Percentiles rank a stretch among this genome's conserved stretches.
phyloP scores from a whole-genome alignment of 2,329 filamentous ascomycete genomes.

The Aureobasidium lini region DNA sequence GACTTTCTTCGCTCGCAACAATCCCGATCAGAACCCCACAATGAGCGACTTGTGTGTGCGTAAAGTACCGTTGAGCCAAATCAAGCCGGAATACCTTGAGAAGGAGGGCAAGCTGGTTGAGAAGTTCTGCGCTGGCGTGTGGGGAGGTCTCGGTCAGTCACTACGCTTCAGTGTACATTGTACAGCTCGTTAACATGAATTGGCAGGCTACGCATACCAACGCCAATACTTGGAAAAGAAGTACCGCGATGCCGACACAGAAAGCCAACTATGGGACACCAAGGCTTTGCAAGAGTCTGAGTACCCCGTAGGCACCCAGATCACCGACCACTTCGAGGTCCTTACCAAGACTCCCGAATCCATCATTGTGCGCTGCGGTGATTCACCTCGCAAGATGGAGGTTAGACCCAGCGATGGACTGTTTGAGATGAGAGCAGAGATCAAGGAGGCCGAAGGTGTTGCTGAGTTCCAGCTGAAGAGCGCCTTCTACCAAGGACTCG shows the following conservation, averaged over 20 bases:
- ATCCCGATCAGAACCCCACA: slow-evolving; percentile 54
- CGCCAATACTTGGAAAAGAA: slow-evolving; percentile 52
- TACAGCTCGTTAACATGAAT: background rate
- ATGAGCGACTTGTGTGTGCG: slow-evolving; percentile 59
- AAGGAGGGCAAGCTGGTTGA: slow-evolving; percentile 54
- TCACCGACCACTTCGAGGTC: slow-evolving; percentile 68
- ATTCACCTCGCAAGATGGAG: slow-evolving; percentile 51
- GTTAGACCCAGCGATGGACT: slow-evolving; percentile 56
- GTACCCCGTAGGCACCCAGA: slow-evolving; percentile 56
- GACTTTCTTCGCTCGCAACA: slow-evolving; percentile 50
- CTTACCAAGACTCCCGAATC: slow-evolving; percentile 54
- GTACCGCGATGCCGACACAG: slow-evolving; percentile 49
- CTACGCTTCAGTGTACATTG: background rate
- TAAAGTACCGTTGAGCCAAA: slow-evolving; percentile 53
- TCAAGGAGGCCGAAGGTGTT: slow-evolving; percentile 52
- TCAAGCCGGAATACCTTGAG: slow-evolving; percentile 58
- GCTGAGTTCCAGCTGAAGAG: slow-evolving; percentile 61
- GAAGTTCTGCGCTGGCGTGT: slow-evolving; percentile 61
- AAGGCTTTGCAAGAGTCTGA: slow-evolving; percentile 47
- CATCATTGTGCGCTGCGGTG: slow-evolving; percentile 60
- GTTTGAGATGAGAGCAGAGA: slow-evolving; percentile 55
- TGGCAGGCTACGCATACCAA: slow-evolving; percentile 51
- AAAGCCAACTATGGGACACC: slow-evolving; percentile 54
- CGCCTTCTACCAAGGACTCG: slow-evolving; percentile 51
- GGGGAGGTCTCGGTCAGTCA: slow-evolving; percentile 53